phyloP scores from a whole-genome alignment of 2,329 filamentous ascomycete species.

The Cyclaneusma minus region DNA sequence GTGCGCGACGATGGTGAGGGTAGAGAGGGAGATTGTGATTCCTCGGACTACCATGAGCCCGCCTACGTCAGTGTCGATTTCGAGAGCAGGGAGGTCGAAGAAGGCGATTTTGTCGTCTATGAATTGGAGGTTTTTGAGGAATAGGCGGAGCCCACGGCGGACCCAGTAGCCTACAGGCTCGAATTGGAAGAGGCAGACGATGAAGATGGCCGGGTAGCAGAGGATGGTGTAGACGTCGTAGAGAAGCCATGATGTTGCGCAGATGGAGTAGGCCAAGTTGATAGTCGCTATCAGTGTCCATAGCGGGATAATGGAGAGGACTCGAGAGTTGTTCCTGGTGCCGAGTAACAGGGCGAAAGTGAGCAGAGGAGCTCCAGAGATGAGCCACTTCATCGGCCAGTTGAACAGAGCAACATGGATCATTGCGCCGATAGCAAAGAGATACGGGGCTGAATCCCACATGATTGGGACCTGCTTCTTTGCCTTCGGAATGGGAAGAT shows the following conservation, averaged over 20 bases:
- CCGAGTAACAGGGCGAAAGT: conserved; percentile 20
- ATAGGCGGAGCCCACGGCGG: conserved; percentile 20
- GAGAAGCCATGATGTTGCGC: conserved; percentile 35
- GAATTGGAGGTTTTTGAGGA: conserved; percentile 26
- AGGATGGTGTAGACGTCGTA: conserved; percentile 24
- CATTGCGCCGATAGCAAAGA: no score
- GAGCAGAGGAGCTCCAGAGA: conserved; percentile 25
- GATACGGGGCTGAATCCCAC: no score
- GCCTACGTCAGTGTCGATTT: conserved; percentile 36
- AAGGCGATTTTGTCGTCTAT: conserved; percentile 32
- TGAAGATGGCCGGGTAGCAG: conserved; percentile 25
- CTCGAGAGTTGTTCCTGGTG: conserved; percentile 18
- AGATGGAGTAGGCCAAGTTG: conserved; percentile 29
- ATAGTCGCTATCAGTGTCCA: conserved; percentile 30
- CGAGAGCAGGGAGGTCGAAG: conserved; percentile 26
- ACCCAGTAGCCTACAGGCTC: conserved; percentile 6
- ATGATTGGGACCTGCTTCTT: no score
- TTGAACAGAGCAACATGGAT: conserved; percentile 10
- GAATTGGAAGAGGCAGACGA: conserved; percentile 31
- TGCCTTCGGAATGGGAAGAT: no score
- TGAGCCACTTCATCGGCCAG: conserved; percentile 21
- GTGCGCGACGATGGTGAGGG: conserved; percentile 31
- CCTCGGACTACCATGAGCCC: conserved; percentile 36
- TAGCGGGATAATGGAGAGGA: conserved; percentile 26
- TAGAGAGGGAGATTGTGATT: conserved; percentile 32